Evolutionary conservation across 2,329 filamentous ascomycete species (phyloP), one percentile per base, ranked within the genome.

Genomic region (Scytalidium lignicola): DNA sequence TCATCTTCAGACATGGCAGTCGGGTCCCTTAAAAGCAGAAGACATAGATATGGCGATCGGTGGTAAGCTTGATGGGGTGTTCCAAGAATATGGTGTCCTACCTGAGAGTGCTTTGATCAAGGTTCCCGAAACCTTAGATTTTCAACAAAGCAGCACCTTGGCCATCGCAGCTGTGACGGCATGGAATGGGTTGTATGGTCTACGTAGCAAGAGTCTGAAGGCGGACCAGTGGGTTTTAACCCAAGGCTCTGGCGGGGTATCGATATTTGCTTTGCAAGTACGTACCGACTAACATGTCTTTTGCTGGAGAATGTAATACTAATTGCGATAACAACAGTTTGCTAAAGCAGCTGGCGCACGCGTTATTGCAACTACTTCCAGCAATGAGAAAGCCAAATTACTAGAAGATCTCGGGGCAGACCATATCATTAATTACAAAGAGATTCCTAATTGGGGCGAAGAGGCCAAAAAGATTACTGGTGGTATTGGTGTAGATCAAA

Each of bases 141-240:
- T 80, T 51, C 78, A 80, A 52, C 79, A 86, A 63, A 82, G 80
- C 0, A 70, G 72, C 18, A 80, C 78, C 40, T 61, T 86, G 4
- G 80, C 82, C 7, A 79, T 85, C 52, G 80, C 82, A 0, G 74
- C 72, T 1, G 71, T 85, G 26, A 85, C 83, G 2, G 82, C 82
- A 0, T 85, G 79, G 80, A 84, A 85, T 63, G 75, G 78, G 41
- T 76, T 81, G 68, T 69, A 75, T 21, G 75, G 78, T 0, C 58
- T 79, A 0, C 78, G 78, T 0, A 65, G 76, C 46, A 70, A 73
- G 18, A 72, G 73, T 1, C 75, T 74, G 0, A 56, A 63, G 46
- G 69, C 67, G 3, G 67, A 74, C 53, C 68, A 68, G 1, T 65
- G 59, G 58, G 71, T 80, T 3, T 61, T 81, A 13, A 62, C 79